A percentile compares a stretch with the other conserved stretches of the same genome.
phyloP scores from a whole-genome alignment of 306 rosid species.

The Cicer yamashitae region DNA sequence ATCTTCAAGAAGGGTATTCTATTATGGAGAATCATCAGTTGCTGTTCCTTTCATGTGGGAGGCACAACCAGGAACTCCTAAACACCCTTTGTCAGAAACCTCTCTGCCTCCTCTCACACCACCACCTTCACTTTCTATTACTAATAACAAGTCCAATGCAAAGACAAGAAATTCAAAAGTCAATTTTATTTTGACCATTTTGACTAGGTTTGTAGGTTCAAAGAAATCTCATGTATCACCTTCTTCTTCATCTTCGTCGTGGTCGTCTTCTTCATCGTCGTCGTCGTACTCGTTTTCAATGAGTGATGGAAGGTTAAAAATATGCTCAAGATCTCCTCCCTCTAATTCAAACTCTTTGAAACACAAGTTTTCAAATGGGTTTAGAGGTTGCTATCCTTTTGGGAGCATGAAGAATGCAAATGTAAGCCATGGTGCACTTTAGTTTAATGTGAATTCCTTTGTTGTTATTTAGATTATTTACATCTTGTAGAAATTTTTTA shows the following conservation, averaged over 20 bases:
- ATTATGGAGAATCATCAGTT: constrained; percentile 47
- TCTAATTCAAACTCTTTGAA: constrained; percentile 13
- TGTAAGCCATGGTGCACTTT: constrained; percentile 43
- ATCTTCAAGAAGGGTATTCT: constrained; percentile 53
- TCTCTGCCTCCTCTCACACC: constrained; percentile 56
- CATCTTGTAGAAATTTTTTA: constrained; percentile 31
- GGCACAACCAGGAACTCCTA: constrained; percentile 57
- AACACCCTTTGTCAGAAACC: constrained; percentile 45
- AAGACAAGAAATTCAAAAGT: constrained; percentile 31
- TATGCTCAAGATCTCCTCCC: constrained; percentile 9
- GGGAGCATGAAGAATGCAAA: constrained; percentile 41
- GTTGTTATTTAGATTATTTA: constrained; percentile 26
- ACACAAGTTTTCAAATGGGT: constrained; percentile 3
- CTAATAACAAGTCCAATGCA: background rate
- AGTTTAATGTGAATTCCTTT: constrained; percentile 1
- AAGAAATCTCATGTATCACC: constrained; percentile 44
- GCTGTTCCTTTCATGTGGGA: constrained; percentile 59
- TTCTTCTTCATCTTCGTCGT: constrained; percentile 34
- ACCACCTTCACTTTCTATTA: constrained; percentile 52
- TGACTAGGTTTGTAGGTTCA: constrained; percentile 25
- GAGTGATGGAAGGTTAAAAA: background rate
- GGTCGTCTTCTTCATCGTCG: background rate
- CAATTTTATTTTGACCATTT: constrained; percentile 30
- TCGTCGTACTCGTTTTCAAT: constrained; percentile 31
- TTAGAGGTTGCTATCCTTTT: constrained; percentile 47